Percentiles rank a stretch among this genome's conserved stretches.
These are phyloP conservation scores for Boletus speciosus DNA, from an alignment of 768 basidiomycete genomes.

Conservation along the genomic window DNA sequence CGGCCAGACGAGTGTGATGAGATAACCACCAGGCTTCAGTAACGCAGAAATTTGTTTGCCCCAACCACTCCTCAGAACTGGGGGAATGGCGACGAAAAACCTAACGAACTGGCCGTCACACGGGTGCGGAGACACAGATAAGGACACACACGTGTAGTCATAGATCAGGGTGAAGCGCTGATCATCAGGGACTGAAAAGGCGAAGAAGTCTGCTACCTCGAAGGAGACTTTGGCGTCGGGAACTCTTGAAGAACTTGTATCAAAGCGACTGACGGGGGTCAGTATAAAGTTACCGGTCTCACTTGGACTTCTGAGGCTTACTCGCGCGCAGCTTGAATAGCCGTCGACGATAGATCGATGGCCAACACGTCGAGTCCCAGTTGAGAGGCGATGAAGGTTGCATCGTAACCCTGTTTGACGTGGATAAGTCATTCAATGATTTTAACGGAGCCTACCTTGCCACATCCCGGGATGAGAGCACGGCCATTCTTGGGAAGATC, in stretches of 20 bases:
- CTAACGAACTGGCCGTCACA: slow-evolving; percentile 1
- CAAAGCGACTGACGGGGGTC: slow-evolving; percentile 1
- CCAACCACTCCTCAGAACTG: slow-evolving; percentile 50
- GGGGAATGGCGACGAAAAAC: slow-evolving; percentile 69
- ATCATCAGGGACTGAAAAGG: slow-evolving; percentile 11
- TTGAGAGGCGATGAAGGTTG: slow-evolving; percentile 13
- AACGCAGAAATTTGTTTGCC: slow-evolving; percentile 53
- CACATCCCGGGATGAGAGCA: slow-evolving; percentile 59
- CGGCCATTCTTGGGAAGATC: slow-evolving; percentile 41
- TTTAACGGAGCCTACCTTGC: slow-evolving; percentile 32
- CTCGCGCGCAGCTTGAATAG: slow-evolving; percentile 19
- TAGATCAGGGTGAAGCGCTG: slow-evolving; percentile 18
- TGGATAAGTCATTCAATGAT: background rate
- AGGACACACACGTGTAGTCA: slow-evolving; percentile 10
- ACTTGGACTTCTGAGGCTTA: background rate
- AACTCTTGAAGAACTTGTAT: background rate
- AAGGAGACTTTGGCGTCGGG: slow-evolving; percentile 12
- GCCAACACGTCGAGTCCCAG: slow-evolving; percentile 17
- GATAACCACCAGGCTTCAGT: slow-evolving; percentile 57
- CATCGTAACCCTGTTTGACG: slow-evolving; percentile 18
- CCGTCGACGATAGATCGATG: slow-evolving; percentile 18
- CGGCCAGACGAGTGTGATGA: slow-evolving; percentile 60
- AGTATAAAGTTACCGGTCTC: background rate
- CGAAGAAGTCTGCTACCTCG: slow-evolving; percentile 19
- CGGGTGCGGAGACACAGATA: background rate